Conservation (phyloP, 345 rosid genomes). For the Lenwebbia sp. region DNA sequence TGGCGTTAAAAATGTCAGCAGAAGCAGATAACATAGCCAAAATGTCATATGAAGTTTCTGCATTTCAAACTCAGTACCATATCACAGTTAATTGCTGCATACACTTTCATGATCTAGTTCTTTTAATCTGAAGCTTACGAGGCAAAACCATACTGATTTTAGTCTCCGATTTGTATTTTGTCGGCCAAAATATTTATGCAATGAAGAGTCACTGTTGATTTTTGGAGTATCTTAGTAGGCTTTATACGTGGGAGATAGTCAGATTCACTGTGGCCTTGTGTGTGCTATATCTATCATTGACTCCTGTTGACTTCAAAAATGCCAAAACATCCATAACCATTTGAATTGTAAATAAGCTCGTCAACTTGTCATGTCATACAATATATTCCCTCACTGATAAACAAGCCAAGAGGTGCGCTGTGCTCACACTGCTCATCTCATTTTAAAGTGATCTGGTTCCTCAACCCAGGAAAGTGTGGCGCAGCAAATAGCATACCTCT, state of each 20-base stretch:
- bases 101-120: background rate
- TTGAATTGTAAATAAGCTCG: background rate
- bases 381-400: background rate
- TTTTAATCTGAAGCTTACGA: background rate
- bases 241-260: background rate
- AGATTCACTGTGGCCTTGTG: background rate
- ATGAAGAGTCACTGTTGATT: background rate
- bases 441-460: background rate
- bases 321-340: background rate
- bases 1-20: background rate
- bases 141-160: background rate
- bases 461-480: background rate
- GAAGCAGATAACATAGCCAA: background rate
- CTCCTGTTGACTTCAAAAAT: background rate
- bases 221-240: background rate
- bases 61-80: background rate
- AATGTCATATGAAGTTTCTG: background rate
- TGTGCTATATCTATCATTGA: background rate
- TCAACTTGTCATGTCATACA: background rate
- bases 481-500: background rate
- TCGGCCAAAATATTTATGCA: background rate
- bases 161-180: background rate
- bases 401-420: background rate
- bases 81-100: background rate
- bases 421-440: background rate